Evolutionary conservation across 768 basidiomycete species (phyloP).

Genomic region (Mycena galopus): DNA sequence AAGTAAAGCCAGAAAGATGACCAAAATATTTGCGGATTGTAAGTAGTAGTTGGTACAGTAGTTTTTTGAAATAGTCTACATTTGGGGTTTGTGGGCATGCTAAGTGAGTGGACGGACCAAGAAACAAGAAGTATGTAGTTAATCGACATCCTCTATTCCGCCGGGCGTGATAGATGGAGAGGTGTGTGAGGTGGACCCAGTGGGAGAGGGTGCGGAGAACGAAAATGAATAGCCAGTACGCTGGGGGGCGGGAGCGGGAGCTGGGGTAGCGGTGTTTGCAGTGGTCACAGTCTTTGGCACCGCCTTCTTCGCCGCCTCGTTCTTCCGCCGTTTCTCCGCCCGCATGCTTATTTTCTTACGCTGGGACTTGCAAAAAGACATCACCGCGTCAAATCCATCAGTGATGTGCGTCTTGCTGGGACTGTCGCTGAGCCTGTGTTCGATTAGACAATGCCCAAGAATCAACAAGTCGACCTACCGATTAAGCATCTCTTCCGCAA

Average conservation of each 20-base stretch:
- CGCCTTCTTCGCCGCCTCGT: slow-evolving; percentile 35
- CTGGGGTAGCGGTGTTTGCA: slow-evolving; percentile 4
- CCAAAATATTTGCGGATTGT: not conserved
- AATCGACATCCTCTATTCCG: slow-evolving; percentile 52
- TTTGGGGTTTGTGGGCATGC: not conserved
- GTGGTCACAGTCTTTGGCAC: too few species aligned
- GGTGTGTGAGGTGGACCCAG: not conserved
- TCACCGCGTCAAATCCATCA: slow-evolving; percentile 64
- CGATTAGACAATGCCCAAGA: not conserved
- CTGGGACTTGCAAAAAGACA: slow-evolving; percentile 65
- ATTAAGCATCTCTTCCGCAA: slow-evolving; percentile 67
- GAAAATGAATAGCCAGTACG: slow-evolving; percentile 13
- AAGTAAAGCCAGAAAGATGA: too few species aligned
- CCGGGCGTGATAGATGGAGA: slow-evolving; percentile 21
- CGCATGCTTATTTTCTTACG: slow-evolving; percentile 50
- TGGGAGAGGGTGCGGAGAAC: not conserved
- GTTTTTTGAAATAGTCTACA: slow-evolving; percentile 11
- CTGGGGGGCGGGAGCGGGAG: slow-evolving; percentile 3
- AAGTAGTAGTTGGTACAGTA: slow-evolving; percentile 14
- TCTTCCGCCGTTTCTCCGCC: slow-evolving; percentile 39
- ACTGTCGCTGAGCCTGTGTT: slow-evolving; percentile 63
- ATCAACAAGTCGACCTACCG: slow-evolving; percentile 53
- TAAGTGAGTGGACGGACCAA: slow-evolving; percentile 20
- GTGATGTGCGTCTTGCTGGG: slow-evolving; percentile 65
- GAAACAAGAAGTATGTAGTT: slow-evolving; percentile 25